Conservation (phyloP, 2,329 filamentous ascomycete genomes). For the Paecilomyces formosus region DNA sequence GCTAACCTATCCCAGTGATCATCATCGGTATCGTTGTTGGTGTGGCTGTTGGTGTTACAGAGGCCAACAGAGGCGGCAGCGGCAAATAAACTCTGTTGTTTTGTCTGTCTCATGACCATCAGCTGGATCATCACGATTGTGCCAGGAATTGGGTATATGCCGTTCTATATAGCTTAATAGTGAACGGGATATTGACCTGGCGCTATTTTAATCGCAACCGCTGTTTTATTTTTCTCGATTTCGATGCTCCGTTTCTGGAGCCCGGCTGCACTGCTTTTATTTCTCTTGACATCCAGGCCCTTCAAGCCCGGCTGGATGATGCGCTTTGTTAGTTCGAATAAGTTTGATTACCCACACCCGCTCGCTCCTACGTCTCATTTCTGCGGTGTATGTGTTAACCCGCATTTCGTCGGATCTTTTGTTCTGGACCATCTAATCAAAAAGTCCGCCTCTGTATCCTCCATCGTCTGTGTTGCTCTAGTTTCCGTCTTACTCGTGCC, state of each 20-base stretch:
- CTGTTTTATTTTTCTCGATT: background rate
- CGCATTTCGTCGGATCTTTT: slow-evolving; percentile 4
- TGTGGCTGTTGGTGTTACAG: slow-evolving; percentile 42
- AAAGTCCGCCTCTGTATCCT: slow-evolving; percentile 7
- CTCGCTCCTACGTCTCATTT: slow-evolving; percentile 7
- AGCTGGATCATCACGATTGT: background rate
- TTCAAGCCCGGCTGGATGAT: background rate
- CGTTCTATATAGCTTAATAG: background rate
- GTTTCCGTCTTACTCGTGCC: background rate
- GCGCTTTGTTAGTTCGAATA: slow-evolving; percentile 9
- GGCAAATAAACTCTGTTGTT: slow-evolving; percentile 9
- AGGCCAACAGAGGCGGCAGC: slow-evolving; percentile 15
- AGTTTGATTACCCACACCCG: background rate
- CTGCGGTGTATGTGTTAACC: slow-evolving; percentile 14
- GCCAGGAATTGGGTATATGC: background rate
- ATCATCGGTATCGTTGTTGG: slow-evolving; percentile 49
- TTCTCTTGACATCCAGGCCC: background rate
- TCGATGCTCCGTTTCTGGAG: background rate
- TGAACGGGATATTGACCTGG: background rate
- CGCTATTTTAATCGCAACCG: background rate
- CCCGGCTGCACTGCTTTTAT: background rate
- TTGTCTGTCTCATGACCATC: slow-evolving; percentile 1
- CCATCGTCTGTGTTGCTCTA: slow-evolving; percentile 10
- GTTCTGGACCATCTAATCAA: slow-evolving; percentile 5
- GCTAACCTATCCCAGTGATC: slow-evolving; percentile 33